Evolutionary conservation across 108 stramenopile genomes (phyloP).

Genomic region (Pseudonitzschia pungens): DNA sequence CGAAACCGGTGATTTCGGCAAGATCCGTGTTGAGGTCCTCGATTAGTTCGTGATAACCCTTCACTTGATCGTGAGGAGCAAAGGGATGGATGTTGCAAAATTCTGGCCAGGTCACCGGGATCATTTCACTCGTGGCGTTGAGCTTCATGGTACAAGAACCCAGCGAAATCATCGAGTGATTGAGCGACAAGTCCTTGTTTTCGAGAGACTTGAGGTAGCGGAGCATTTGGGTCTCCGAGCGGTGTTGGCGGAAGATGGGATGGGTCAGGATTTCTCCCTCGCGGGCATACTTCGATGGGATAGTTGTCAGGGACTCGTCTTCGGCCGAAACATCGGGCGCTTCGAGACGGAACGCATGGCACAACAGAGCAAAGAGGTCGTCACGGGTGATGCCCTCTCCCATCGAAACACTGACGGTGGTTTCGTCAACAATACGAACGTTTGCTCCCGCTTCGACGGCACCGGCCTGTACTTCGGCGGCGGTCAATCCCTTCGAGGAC

Average conservation of each 20-base stretch:
- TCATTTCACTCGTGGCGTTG: slow-evolving; percentile 98
- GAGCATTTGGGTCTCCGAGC: slow-evolving; percentile 97
- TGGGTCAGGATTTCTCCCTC: slow-evolving; percentile 88
- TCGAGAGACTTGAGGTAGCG: slow-evolving; percentile 96
- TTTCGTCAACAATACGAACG: slow-evolving; percentile 88
- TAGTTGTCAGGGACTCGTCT: slow-evolving; percentile 66
- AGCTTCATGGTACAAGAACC: slow-evolving; percentile 99
- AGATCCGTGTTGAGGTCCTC: slow-evolving; percentile 92
- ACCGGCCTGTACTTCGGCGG: slow-evolving; percentile 66
- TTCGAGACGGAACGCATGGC: slow-evolving; percentile 70
- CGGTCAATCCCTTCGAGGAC: slow-evolving; percentile 71
- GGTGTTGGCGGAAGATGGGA: slow-evolving; percentile 95
- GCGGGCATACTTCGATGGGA: slow-evolving; percentile 62
- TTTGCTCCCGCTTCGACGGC: slow-evolving; percentile 88
- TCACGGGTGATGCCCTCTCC: slow-evolving; percentile 92
- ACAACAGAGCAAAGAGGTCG: slow-evolving; percentile 70
- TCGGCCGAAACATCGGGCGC: slow-evolving; percentile 62
- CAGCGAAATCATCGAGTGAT: slow-evolving; percentile 98
- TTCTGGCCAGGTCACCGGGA: slow-evolving; percentile 98
- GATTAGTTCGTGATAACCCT: slow-evolving; percentile 94
- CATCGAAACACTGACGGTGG: slow-evolving; percentile 89
- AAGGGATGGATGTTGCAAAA: slow-evolving; percentile 98
- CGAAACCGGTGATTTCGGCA: slow-evolving; percentile 97
- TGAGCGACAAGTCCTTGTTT: slow-evolving; percentile 95
- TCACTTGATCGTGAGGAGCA: slow-evolving; percentile 92